A percentile compares a stretch with the other conserved stretches of the same genome.
Evolutionary conservation across 495 filamentous ascomycete genomes (phyloP).

Genomic region (Amniculicola lignicola): DNA sequence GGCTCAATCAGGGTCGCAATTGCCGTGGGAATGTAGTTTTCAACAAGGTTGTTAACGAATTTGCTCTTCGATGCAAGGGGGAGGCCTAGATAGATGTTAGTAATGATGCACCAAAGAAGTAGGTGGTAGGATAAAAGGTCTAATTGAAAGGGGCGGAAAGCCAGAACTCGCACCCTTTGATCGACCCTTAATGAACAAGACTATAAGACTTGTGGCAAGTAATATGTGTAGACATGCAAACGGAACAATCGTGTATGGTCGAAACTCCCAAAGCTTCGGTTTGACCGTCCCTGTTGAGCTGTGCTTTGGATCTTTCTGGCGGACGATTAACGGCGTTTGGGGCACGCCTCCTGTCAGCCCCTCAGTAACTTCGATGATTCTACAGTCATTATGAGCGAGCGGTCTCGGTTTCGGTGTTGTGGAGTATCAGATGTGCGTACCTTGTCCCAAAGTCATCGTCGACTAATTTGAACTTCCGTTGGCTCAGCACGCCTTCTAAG

Average conservation of each 20-base stretch:
- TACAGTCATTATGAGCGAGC: too few relatives aligned
- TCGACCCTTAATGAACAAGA: slow-evolving; percentile 10
- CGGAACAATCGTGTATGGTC: neutral
- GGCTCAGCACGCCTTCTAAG: neutral
- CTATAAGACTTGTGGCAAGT: neutral
- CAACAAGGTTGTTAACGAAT: slow-evolving; percentile 42
- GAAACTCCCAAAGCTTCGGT: too few relatives aligned
- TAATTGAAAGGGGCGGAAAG: too few relatives aligned
- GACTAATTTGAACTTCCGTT: slow-evolving; percentile 15
- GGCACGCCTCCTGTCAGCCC: too few relatives aligned
- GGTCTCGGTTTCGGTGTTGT: too few relatives aligned
- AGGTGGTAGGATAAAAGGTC: too few relatives aligned
- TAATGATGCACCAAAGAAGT: too few relatives aligned
- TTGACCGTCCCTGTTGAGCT: too few relatives aligned
- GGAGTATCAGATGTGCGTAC: neutral
- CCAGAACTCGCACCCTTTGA: slow-evolving; percentile 15
- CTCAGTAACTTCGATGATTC: slow-evolving; percentile 9
- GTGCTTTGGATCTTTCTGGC: too few relatives aligned
- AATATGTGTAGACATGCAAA: neutral
- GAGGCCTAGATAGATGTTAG: slow-evolving; percentile 40
- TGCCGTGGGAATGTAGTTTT: slow-evolving; percentile 48
- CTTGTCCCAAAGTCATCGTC: neutral
- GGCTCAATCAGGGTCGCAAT: slow-evolving; percentile 49
- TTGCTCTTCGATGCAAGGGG: slow-evolving; percentile 40
- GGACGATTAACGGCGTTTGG: too few relatives aligned